Base-by-base conservation (phyloP, 2,329 filamentous ascomycete species). In the Talaromyces sp. region DNA sequence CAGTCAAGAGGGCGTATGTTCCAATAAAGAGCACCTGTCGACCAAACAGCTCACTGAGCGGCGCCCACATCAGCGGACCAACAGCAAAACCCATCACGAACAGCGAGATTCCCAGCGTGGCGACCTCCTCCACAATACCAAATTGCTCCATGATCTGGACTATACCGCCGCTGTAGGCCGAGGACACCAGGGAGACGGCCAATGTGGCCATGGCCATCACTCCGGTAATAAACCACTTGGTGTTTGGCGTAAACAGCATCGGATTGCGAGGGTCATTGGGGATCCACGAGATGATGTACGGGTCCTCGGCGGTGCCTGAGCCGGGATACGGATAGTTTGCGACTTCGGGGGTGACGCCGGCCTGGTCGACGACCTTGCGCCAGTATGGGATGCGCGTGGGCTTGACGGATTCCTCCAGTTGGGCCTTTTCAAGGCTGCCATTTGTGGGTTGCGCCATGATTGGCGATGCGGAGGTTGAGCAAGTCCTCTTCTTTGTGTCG, bases 81-180 rank as follows among this genome's bases (percentile, higher is more conserved):
- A 80, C 70, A 11, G 77, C 77, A 61, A 80, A 80, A 17, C 78
- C 78, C 17, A 79, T 61, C 8, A 80, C 73, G 62, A 79, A 80
- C 11, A 80, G 70, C 10, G 77, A 79, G 17, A 80, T 71, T 46
- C 77, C 77, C 8, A 79, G 68, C 0, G 72, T 77, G 4, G 70
- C 72, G 19, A 75, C 70, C 64, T 79, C 75, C 1, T 65, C 66
- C 12, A 70, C 68, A 31, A 73, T 64, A 1, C 68, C 52, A 54
- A 80, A 79, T 21, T 74, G 60, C 19, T 58, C 29, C 57, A 72
- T 62, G 32, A 79, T 75, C 53, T 76, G 64, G 2, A 64, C 32
- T 5, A 76, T 66, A 53, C 75, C 75, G 55, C 77, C 76, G 9
- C 72, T 73, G 60, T 77, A 79, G 3, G 76, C 75, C 0, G 75